Percentiles rank a stretch among this genome's conserved stretches.
Evolutionary conservation across 352 stramenopile genomes (phyloP).

Genomic region (Phytophthora citrophthora): DNA sequence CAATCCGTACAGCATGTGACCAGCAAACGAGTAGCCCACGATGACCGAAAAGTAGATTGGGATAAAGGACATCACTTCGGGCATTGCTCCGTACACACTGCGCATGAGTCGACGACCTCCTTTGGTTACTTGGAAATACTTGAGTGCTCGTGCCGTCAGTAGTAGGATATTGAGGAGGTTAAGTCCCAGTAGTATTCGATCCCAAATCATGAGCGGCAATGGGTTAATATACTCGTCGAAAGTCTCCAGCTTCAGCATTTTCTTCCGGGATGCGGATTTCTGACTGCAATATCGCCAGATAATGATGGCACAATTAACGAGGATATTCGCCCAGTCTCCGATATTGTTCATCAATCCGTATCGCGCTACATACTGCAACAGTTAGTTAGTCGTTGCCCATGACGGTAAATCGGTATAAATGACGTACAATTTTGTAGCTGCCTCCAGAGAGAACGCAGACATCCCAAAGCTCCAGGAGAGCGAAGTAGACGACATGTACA

Average conservation of each 20-base stretch:
- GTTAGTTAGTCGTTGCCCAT: not conserved
- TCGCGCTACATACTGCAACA: conserved; percentile 57
- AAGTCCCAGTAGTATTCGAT: conserved; percentile 65
- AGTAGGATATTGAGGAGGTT: conserved; percentile 76
- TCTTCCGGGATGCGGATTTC: conserved; percentile 35
- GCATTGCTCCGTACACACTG: conserved; percentile 79
- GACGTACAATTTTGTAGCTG: conserved; percentile 47
- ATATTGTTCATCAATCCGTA: conserved; percentile 76
- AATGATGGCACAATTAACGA: conserved; percentile 63
- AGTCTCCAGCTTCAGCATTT: conserved; percentile 52
- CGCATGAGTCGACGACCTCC: conserved; percentile 65
- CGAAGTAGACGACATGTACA: conserved; percentile 63
- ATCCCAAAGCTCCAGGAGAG: conserved; percentile 69
- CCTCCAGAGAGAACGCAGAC: conserved; percentile 65
- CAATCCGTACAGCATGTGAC: conserved; percentile 75
- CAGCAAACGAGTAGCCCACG: conserved; percentile 73
- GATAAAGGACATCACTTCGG: conserved; percentile 71
- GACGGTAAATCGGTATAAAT: no score
- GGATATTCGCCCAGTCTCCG: conserved; percentile 69
- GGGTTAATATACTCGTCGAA: conserved; percentile 72
- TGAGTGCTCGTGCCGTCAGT: conserved; percentile 64
- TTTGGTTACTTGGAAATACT: conserved; percentile 79
- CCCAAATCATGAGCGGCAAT: conserved; percentile 54
- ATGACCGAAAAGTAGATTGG: conserved; percentile 72
- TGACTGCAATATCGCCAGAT: conserved; percentile 67